These are phyloP conservation scores for Boeremia lycopersici DNA, from an alignment of 2,329 filamentous ascomycete species.

Conservation along the genomic window DNA sequence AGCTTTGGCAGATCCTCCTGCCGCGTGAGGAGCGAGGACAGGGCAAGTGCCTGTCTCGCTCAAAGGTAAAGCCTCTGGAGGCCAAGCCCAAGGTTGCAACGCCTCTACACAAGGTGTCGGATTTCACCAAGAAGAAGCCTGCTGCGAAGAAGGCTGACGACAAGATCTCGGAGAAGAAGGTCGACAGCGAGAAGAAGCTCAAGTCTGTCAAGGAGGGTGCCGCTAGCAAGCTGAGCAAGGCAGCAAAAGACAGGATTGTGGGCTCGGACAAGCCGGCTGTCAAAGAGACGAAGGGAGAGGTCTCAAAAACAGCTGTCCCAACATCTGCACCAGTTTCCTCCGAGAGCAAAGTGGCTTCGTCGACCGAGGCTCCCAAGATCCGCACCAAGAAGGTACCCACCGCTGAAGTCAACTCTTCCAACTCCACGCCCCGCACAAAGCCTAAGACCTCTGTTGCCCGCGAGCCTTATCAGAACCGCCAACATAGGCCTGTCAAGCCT, in stretches of 20 bases:
- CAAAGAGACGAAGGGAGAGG: slow-evolving; percentile 33
- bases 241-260: slow-evolving; percentile 34
- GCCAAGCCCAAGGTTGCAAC: slow-evolving; percentile 43
- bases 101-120: slow-evolving; percentile 46
- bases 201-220: slow-evolving; percentile 40
- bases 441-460: slow-evolving; percentile 35
- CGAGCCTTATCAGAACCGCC: slow-evolving; percentile 30
- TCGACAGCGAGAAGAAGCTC: slow-evolving; percentile 14
- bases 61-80: slow-evolving; percentile 57
- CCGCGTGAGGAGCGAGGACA: slow-evolving; percentile 66
- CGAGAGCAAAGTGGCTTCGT: slow-evolving; percentile 26
- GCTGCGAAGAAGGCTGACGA: slow-evolving; percentile 50
- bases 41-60: slow-evolving; percentile 64
- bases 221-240: slow-evolving; percentile 27
- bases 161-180: slow-evolving; percentile 46
- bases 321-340: slow-evolving; percentile 22
- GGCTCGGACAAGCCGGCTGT: slow-evolving; percentile 24
- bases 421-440: slow-evolving; percentile 36
- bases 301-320: slow-evolving; percentile 22
- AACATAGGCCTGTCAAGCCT: slow-evolving; percentile 39
- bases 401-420: slow-evolving; percentile 26
- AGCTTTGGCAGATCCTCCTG: slow-evolving; percentile 66
- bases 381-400: slow-evolving; percentile 38
- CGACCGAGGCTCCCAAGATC: slow-evolving; percentile 32
- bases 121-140: slow-evolving; percentile 52